Conservation (phyloP, 2,329 filamentous ascomycete species). For the Trichoderma oligosporum region DNA sequence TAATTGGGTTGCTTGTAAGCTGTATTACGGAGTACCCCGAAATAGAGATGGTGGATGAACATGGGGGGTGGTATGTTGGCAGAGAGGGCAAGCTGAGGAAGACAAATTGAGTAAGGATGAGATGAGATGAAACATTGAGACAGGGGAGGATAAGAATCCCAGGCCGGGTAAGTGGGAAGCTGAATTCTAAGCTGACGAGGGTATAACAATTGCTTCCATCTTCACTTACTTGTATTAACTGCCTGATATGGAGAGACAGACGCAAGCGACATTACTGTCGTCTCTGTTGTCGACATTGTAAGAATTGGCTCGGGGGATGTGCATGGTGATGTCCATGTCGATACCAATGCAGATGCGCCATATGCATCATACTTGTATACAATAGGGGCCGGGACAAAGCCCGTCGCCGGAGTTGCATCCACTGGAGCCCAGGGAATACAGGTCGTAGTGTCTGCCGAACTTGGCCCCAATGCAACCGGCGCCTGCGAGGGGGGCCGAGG, state of each 20-base stretch:
- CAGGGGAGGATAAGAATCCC: neutral
- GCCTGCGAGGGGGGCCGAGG: constrained; percentile 15
- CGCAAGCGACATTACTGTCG: neutral
- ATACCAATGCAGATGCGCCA: neutral
- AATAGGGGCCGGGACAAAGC: neutral
- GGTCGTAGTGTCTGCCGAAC: neutral
- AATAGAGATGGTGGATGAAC: neutral
- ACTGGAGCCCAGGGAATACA: neutral
- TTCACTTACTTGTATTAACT: neutral
- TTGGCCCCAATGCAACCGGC: constrained; percentile 3
- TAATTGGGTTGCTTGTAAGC: neutral
- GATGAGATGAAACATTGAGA: neutral
- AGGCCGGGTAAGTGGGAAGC: neutral
- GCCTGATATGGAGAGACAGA: neutral
- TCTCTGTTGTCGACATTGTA: neutral
- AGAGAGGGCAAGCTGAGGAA: neutral
- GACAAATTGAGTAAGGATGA: neutral
- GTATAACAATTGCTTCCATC: neutral
- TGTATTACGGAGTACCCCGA: too few species aligned
- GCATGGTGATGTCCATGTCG: neutral
- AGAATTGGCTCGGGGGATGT: neutral
- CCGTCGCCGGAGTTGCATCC: neutral
- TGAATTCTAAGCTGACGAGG: neutral
- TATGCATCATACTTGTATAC: too few species aligned
- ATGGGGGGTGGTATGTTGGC: neutral